Evolutionary conservation across 371 early-diverging fungal species (phyloP).

Genomic region (Circinella umbellata): DNA sequence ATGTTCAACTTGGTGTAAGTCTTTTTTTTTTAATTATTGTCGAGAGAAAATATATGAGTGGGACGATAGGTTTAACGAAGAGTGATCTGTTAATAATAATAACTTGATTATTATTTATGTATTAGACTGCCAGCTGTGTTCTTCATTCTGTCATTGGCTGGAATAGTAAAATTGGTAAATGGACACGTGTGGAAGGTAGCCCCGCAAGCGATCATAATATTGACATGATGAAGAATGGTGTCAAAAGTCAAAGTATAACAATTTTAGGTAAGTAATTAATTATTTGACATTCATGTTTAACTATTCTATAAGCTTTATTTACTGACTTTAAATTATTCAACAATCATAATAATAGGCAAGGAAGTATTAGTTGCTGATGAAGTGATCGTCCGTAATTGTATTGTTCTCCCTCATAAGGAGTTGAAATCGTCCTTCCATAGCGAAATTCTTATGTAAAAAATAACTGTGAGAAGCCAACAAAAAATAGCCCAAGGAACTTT

Average conservation of each 20-base stretch:
- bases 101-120: not conserved
- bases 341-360: conserved; percentile 61
- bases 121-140: conserved; percentile 71
- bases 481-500: not conserved
- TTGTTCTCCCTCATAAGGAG: conserved; percentile 97
- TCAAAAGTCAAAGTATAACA: conserved; percentile 90
- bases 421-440: conserved; percentile 88
- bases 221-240: conserved; percentile 82
- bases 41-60: too few relatives aligned
- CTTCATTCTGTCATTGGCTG: conserved; percentile 95
- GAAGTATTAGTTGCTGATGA: conserved; percentile 92
- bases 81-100: conserved; percentile 16
- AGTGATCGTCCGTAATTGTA: conserved; percentile 92
- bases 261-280: conserved; percentile 74
- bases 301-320: conserved; percentile 7
- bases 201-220: conserved; percentile 65
- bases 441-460: conserved; percentile 91
- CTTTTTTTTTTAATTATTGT: not conserved
- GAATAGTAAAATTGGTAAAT: conserved; percentile 91
- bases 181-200: conserved; percentile 94
- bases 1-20: conserved; percentile 88
- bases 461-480: not conserved
- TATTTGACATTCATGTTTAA: conserved; percentile 30
- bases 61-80: conserved; percentile 29
- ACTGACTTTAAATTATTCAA: conserved; percentile 34